Evolutionary conservation across 305 asterid genomes (phyloP).

Genomic region (Fraxinus xanthoxyloides): DNA sequence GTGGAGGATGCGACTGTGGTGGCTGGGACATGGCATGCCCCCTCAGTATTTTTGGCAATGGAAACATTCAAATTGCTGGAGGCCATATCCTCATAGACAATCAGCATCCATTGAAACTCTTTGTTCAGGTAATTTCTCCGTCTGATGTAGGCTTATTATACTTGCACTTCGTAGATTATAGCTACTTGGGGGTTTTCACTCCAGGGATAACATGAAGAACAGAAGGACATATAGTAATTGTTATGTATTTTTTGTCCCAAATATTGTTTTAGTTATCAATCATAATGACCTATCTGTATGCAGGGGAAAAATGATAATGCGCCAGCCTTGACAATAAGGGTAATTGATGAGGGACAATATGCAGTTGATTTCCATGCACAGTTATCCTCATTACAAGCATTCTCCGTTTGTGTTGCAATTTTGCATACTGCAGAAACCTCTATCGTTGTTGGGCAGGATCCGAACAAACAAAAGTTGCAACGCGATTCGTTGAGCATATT

Average conservation of each 20-base stretch:
- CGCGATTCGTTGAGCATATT: slow-evolving; percentile 53
- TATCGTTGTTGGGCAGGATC: slow-evolving; percentile 40
- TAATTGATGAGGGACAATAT: slow-evolving; percentile 58
- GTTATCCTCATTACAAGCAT: slow-evolving; percentile 80
- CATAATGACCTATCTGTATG: neutral
- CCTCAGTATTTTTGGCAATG: slow-evolving; percentile 54
- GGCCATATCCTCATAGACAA: slow-evolving; percentile 38
- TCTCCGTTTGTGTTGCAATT: slow-evolving; percentile 73
- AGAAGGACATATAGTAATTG: neutral
- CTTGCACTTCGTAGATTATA: neutral
- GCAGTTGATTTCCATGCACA: slow-evolving; percentile 81
- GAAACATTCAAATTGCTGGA: slow-evolving; percentile 34
- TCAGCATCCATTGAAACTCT: slow-evolving; percentile 52
- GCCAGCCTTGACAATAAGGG: slow-evolving; percentile 61
- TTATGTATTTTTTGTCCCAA: neutral
- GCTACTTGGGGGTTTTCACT: neutral
- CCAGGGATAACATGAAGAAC: neutral
- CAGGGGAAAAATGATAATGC: slow-evolving; percentile 69
- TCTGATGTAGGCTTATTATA: slow-evolving; percentile 10
- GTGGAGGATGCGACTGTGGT: slow-evolving; percentile 97
- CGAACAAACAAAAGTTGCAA: slow-evolving; percentile 38
- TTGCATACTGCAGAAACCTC: slow-evolving; percentile 76
- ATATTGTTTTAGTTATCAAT: neutral
- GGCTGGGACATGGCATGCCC: slow-evolving; percentile 99
- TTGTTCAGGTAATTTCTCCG: slow-evolving; percentile 58